Base-by-base conservation (phyloP, 1,284 basidiomycete genomes). In the Pulchroboletus neoregius region DNA sequence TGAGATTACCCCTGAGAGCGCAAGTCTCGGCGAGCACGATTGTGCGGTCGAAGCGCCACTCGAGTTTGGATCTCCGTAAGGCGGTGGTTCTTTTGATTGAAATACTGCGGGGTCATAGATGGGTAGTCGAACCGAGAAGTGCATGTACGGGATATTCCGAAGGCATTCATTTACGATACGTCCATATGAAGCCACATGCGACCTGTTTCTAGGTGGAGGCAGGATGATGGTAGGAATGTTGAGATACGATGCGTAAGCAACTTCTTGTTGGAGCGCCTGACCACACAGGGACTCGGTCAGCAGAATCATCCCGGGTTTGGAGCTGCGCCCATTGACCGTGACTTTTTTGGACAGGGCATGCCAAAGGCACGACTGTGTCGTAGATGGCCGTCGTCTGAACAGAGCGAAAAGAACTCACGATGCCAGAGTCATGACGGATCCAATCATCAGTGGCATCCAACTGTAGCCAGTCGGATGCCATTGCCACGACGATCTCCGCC, bases 391-490 rank as follows among this genome's bases (percentile, higher is more conserved):
- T 11, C 39, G 34, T 27, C 37, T 28, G 46, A 44, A 52, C 12
- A 46, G 39, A 43, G 45, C 22, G 43, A 37, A 73, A 28, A 36
- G 48, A 34, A 74, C 85, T 67, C 66, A 93, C 92, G 48, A 96
- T 86, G 70, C 97, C 96, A 43, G 93, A 88, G 63, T 99, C 96
- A 58, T 95, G 90, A 37, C 96, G 82, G 49, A 99, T 87, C 72
- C 94, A 94, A 62, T 94, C 91, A 67, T 97, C 94, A 1, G 79
- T 72, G 10, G 92, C 86, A 69, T 99, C 96, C 33, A 99, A 76
- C 66, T 97, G 92, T 10, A 99, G 75, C 96, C 96, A 99, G 49
- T 91, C 89, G 12, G 93, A 92, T 8, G 88, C 77, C 59, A 96
- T 76, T 3, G 78, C 87, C 15, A 90, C 79, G 18, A 91, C 73